Evolutionary conservation across 306 rosid genomes (phyloP).

Genomic region (Glycine tomentella): DNA sequence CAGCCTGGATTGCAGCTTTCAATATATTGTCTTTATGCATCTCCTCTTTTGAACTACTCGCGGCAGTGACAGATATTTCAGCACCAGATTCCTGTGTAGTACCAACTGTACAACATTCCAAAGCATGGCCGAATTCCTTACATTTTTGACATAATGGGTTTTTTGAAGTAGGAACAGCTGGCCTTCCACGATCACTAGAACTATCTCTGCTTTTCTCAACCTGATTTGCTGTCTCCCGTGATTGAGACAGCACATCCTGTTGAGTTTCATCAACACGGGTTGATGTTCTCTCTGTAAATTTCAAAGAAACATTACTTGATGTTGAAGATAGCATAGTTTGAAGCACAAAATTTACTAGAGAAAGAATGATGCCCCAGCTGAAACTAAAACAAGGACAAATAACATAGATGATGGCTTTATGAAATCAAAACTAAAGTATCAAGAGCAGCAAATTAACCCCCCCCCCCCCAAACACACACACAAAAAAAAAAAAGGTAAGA

Average conservation of each 20-base stretch:
- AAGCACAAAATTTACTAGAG: conserved; percentile 47
- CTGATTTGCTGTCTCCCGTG: conserved; percentile 59
- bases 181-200: conserved; percentile 51
- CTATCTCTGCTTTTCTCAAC: conserved; percentile 68
- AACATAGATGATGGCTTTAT: conserved; percentile 24
- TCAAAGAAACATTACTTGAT: conserved; percentile 33
- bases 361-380: conserved; percentile 56
- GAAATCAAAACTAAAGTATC: conserved; percentile 38
- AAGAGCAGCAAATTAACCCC: conserved; percentile 7
- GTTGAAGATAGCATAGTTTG: conserved; percentile 48
- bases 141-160: conserved; percentile 65
- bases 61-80: conserved; percentile 55
- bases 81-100: conserved; percentile 55
- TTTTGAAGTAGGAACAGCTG: conserved; percentile 53
- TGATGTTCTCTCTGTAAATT: conserved; percentile 54
- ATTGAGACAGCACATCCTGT: conserved; percentile 57
- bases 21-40: conserved; percentile 63
- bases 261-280: conserved; percentile 56
- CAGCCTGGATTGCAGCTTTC: conserved; percentile 92
- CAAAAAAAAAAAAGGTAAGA: background rate
- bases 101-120: conserved; percentile 63
- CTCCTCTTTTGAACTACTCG: conserved; percentile 69
- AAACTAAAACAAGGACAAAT: conserved; percentile 39
- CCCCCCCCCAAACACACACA: background rate
- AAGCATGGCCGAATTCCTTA: conserved; percentile 73